Evolutionary conservation across 1,284 basidiomycete genomes (phyloP), one percentile per base, ranked within the genome.

Genomic region (Ceratobasidium theobromae): DNA sequence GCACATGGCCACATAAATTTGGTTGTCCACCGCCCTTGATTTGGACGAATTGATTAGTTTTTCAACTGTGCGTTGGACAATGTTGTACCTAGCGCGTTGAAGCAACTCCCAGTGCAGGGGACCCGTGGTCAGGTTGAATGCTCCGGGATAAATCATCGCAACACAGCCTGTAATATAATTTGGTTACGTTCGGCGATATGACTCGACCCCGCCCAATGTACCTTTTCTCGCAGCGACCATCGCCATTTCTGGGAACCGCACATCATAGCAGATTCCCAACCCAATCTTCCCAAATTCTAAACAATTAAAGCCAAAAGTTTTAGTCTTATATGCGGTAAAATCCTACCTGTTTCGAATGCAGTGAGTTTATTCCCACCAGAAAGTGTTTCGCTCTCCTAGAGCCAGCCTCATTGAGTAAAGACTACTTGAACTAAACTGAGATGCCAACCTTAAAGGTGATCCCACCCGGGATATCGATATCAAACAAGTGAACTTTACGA

Each of bases 51-150:
- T 38, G 27, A 38, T 45, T 21, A 69, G 35, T 21, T 12, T 27
- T 27, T 16, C 40, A 23, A 49, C 46, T 45, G 3, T 14, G 12
- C 21, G 25, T 33, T 35, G 43, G 40, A 33, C 38, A 18, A 41
- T 62, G 21, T 72, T 80, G 27, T 72, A 93, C 91, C 95, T 83
- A 64, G 88, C 87, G 58, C 92, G 84, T 74, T 94, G 91, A 11
- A 99, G 82, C 1, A 99, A 81, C 71, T 96, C 93, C 96, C 96
- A 99, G 75, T 98, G 94, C 60, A 98, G 79, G 0, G 96, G 96
- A 0, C 97, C 97, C 0, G 96, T 98, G 0, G 95, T 98, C 69
- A 84, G 76, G 73, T 93, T 95, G 81, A 95, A 95, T 18, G 93
- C 93, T 12, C 85, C 84, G 0, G 95, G 95, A 76, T 98, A 99